Percentiles rank a stretch among this genome's conserved stretches.
These are phyloP conservation scores for Punica granatum DNA, from an alignment of 345 rosid genomes.

Conservation along the genomic window DNA sequence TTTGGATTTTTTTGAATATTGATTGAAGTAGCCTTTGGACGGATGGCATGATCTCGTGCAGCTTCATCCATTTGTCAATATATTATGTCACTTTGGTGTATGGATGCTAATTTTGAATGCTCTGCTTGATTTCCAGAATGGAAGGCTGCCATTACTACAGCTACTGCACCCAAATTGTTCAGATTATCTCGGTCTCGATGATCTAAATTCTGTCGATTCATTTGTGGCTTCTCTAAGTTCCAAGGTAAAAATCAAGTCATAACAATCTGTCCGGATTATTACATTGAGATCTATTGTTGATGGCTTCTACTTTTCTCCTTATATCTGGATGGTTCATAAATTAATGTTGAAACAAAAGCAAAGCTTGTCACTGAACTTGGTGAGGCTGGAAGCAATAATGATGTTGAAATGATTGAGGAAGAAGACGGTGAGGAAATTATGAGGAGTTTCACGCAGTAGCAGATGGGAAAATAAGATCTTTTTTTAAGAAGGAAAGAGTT, in stretches of 20 bases:
- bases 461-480: constrained; percentile 75
- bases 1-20: not conserved
- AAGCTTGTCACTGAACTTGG: constrained; percentile 24
- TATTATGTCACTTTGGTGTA: not conserved
- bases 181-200: constrained; percentile 68
- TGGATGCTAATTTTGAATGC: not conserved
- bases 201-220: constrained; percentile 53
- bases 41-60: not conserved
- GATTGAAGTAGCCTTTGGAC: not conserved
- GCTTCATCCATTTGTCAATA: not conserved
- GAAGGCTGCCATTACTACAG: constrained; percentile 70
- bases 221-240: constrained; percentile 54
- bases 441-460: constrained; percentile 25
- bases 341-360: constrained; percentile 25
- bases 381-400: constrained; percentile 21
- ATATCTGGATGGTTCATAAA: constrained; percentile 42
- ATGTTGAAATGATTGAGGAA: constrained; percentile 15
- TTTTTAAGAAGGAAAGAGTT: constrained; percentile 67
- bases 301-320: constrained; percentile 4
- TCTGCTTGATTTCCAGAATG: constrained; percentile 40
- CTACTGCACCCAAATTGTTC: constrained; percentile 75
- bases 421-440: constrained; percentile 15
- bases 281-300: constrained; percentile 7
- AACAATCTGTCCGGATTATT: not conserved
- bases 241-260: constrained; percentile 36